Evolutionary conservation across 352 stramenopile species (phyloP), one percentile per base, ranked within the genome.

Genomic region (Globisporangium viniferum): DNA sequence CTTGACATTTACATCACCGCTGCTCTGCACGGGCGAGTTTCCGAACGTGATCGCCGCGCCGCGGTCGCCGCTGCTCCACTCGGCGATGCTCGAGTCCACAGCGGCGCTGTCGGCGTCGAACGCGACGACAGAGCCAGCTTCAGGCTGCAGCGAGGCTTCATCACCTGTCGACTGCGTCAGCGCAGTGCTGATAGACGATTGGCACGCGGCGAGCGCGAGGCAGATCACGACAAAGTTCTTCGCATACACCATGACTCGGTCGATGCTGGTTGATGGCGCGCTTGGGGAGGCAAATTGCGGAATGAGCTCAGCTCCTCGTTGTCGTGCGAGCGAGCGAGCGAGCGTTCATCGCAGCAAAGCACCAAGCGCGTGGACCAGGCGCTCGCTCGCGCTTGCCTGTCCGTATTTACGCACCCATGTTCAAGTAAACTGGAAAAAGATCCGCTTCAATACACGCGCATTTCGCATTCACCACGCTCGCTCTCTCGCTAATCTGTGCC

Each of bases 1-100:
- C 29, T 59, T 59, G 10, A 44, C 18, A 22, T 27, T 59, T 14
- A 59, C 54, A 22, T n/a, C 27, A 9, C 35, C 54, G n/a, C 27
- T 64, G 59, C 39, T 64, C 41, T 64, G 59, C 29, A 64, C 41
- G 18, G 59, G 24, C 59, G 59, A 56, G 27, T 64, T 64, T 7
- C 24, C 15, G 10, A 64, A 64, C 15, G 27, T 22, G 44, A 64
- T 56, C 18, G 59, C 59, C 2, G 20, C n/a, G 3, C 39, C 44
- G 59, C 59, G 59, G 24, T 55, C 41, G 1, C 24, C 59, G 6
- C 14, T 41, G 59, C 59, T 53, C 59, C 59, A 64, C 39, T 64
- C 59, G 31, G n/a, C 54, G 29, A 59, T 35, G 27, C 27, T 59
- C 27, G 54, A 59, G 27, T 59, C 54, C 54, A 59, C 54, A 15